These are phyloP conservation scores for Coniochaeta sp. DNA, from an alignment of 2,329 filamentous ascomycete genomes.

Conservation along the genomic window DNA sequence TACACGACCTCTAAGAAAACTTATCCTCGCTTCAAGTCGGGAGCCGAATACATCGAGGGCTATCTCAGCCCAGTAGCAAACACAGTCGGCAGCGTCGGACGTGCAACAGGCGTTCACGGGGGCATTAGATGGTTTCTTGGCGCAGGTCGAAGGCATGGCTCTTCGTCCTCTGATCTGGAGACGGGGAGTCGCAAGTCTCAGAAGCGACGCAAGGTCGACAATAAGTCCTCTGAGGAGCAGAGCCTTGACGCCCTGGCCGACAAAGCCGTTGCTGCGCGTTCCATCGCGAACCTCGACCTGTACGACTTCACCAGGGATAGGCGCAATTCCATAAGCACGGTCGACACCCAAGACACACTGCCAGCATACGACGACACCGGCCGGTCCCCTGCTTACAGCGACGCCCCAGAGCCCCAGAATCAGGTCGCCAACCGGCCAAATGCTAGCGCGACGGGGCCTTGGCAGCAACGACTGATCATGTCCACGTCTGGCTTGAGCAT, in stretches of 20 bases:
- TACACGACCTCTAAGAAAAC: constrained; percentile 88
- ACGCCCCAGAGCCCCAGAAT: constrained; percentile 34
- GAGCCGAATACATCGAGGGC: constrained; percentile 84
- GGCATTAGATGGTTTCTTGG: constrained; percentile 79
- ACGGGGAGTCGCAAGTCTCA: constrained; percentile 35
- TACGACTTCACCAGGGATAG: constrained; percentile 29
- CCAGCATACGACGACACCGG: constrained; percentile 73
- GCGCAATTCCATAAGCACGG: constrained; percentile 57
- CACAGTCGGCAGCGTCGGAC: constrained; percentile 75
- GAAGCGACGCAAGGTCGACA: constrained; percentile 51
- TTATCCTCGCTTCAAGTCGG: constrained; percentile 79
- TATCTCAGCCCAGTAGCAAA: constrained; percentile 81
- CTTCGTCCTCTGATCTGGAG: constrained; percentile 38
- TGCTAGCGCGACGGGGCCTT: constrained; percentile 31
- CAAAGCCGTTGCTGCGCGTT: constrained; percentile 1
- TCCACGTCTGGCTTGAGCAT: constrained; percentile 86
- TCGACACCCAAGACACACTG: constrained; percentile 51
- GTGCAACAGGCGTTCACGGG: constrained; percentile 80
- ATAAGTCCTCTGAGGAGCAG: constrained; percentile 23
- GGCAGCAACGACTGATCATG: constrained; percentile 80
- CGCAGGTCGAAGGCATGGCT: constrained; percentile 43
- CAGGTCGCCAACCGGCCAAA: constrained; percentile 16
- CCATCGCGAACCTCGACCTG: constrained; percentile 10
- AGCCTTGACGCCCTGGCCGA: constrained; percentile 11
- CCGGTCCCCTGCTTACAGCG: constrained; percentile 67